Evolutionary conservation across 371 early-diverging fungal species (phyloP), one percentile per base, ranked within the genome.

Genomic region (Lichtheimia corymbifera): DNA sequence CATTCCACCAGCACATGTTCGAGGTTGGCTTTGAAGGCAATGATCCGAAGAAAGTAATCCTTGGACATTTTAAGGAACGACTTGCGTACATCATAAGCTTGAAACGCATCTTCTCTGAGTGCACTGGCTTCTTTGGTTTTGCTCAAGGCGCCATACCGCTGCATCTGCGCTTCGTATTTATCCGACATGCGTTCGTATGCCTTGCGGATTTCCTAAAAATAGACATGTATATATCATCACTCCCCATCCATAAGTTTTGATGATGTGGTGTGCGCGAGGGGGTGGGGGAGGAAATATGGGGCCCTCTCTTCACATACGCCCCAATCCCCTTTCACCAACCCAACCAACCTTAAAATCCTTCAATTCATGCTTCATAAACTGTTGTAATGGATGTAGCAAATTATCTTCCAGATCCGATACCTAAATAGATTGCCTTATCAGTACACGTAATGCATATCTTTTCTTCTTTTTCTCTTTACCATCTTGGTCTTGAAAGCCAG

Each of bases 91-190:
- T 90, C 90, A 59, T 75, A 87, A 45, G 89, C 73, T 52, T 85
- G 83, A 57, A 86, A 89, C 0, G 89, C 87, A 58, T 91, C 89
- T 69, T 91, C 91, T 18, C 84, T 71, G 25, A 88, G 59, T 4
- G 88, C 86, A 56, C 83, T 83, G 12, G 88, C 68, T 62, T 91
- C 91, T 56, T 89, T 90, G 52, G 85, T 74, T 42, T 86, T 82
- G 30, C 86, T 85, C 24, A 85, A 72, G 4, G 72, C 70, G 42
- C 72, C 74, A 61, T 87, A 89, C 63, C 81, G 77, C 20, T 69
- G 69, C 22, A 88, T 66, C 14, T 88, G 87, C n/a, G 73, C 70
- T 67, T 91, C 91, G 59, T 88, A 90, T 61, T 73, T 75, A 44
- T 90, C 89, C 53, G 81, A 64, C 15, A 72, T 70, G 50, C 79